Evolutionary conservation across 257 asterid genomes (phyloP).

Genomic region (Ophiorrhiza pumila): DNA sequence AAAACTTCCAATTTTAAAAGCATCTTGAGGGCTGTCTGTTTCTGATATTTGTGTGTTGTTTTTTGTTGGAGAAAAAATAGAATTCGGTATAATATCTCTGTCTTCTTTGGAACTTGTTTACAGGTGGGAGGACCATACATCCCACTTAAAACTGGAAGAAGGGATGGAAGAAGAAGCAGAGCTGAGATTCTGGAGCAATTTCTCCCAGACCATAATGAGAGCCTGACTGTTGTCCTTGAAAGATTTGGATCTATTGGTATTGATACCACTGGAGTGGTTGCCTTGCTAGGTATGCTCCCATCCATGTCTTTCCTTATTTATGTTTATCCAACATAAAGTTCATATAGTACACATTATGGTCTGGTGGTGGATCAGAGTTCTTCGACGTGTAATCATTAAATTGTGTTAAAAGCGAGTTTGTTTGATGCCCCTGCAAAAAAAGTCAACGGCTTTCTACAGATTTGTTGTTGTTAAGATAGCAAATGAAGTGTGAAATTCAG

Average conservation of each 20-base stretch:
- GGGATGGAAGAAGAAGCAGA: constrained; percentile 91
- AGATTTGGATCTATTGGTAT: constrained; percentile 73
- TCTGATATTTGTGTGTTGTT: too few species aligned
- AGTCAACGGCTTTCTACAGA: not conserved
- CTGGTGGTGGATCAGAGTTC: too few species aligned
- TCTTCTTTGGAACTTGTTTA: not conserved
- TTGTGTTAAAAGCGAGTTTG: too few species aligned
- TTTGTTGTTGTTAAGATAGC: not conserved
- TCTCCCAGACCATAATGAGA: constrained; percentile 94
- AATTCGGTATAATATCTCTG: not conserved
- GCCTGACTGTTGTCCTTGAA: constrained; percentile 76
- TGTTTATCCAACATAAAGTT: not conserved
- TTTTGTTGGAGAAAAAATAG: too few species aligned
- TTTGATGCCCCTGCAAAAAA: too few species aligned
- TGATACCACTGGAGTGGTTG: constrained; percentile 79
- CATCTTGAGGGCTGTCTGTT: too few species aligned
- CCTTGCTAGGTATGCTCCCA: constrained; percentile 61
- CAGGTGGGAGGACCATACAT: constrained; percentile 93
- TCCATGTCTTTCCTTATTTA: not conserved
- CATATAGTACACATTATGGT: not conserved
- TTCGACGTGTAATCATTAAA: too few species aligned
- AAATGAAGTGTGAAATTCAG: too few species aligned
- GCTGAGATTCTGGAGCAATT: constrained; percentile 72
- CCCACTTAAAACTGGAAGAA: constrained; percentile 84
- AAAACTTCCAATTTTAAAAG: not conserved